Evolutionary conservation across 352 stramenopile genomes (phyloP).

Genomic region (Phytophthora cryptogea): DNA sequence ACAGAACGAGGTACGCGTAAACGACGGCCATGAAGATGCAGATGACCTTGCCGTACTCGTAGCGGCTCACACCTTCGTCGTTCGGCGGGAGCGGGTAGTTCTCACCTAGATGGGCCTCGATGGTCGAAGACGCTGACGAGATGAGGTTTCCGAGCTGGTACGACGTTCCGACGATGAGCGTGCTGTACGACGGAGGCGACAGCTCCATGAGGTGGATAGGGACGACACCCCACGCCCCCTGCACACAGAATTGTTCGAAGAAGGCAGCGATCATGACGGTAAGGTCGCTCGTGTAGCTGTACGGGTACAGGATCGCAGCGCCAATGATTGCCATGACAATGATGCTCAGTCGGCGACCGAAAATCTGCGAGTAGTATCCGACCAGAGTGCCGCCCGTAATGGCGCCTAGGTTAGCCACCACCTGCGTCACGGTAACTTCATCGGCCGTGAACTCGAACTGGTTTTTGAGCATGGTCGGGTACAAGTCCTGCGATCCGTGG

Average conservation of each 20-base stretch:
- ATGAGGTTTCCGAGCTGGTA: conserved; percentile 66
- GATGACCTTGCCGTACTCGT: conserved; percentile 57
- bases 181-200: conserved; percentile 48
- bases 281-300: conserved; percentile 39
- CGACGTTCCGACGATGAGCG: conserved; percentile 48
- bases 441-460: conserved; percentile 45
- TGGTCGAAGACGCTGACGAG: conserved; percentile 49
- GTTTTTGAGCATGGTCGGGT: conserved; percentile 57
- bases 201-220: conserved; percentile 63
- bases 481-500: conserved; percentile 51
- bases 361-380: conserved; percentile 55
- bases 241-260: conserved; percentile 54
- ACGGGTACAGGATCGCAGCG: conserved; percentile 50
- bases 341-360: conserved; percentile 49
- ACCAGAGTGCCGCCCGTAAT: conserved; percentile 45
- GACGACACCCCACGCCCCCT: conserved; percentile 56
- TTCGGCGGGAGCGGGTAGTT: conserved; percentile 43
- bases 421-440: conserved; percentile 48
- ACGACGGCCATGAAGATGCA: conserved; percentile 49
- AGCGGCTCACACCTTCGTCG: conserved; percentile 28
- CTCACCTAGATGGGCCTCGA: conserved; percentile 48
- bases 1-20: conserved; percentile 45
- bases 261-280: conserved; percentile 43
- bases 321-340: conserved; percentile 35
- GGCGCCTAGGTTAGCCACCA: conserved; percentile 49